Conservation (phyloP, 257 asterid species). For the Petunia axillaris region DNA sequence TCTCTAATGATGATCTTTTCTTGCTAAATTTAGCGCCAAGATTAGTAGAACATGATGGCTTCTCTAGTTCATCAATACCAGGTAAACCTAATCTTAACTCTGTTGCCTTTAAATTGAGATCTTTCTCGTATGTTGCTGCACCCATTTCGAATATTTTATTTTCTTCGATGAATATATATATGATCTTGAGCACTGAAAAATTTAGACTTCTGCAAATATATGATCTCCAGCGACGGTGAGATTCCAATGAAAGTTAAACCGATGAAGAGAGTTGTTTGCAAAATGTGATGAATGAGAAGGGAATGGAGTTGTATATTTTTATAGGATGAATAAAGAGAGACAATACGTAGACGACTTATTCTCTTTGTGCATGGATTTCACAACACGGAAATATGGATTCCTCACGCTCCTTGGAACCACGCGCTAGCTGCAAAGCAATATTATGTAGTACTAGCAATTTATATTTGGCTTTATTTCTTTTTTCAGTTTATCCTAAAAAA, state of each 20-base stretch:
- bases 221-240: not conserved
- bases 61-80: constrained; percentile 53
- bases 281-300: constrained; percentile 28
- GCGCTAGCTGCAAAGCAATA: not conserved
- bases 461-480: too few species aligned
- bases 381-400: not conserved
- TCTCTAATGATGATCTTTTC: constrained; percentile 70
- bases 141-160: constrained; percentile 33
- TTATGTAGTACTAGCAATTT: too few species aligned
- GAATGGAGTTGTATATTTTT: constrained; percentile 25
- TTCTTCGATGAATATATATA: not conserved
- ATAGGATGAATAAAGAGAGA: constrained; percentile 26
- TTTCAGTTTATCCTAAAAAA: too few species aligned
- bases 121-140: constrained; percentile 39
- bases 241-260: constrained; percentile 12
- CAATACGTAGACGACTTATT: constrained; percentile 24
- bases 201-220: not conserved
- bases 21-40: constrained; percentile 32
- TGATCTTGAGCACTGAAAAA: not conserved
- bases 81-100: constrained; percentile 79
- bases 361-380: constrained; percentile 32
- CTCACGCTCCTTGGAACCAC: constrained; percentile 1
- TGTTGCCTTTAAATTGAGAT: constrained; percentile 67
- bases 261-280: not conserved
- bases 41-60: constrained; percentile 32